Evolutionary conservation across 2,329 filamentous ascomycete species (phyloP).

Genomic region (Sporothrix brasiliensis): DNA sequence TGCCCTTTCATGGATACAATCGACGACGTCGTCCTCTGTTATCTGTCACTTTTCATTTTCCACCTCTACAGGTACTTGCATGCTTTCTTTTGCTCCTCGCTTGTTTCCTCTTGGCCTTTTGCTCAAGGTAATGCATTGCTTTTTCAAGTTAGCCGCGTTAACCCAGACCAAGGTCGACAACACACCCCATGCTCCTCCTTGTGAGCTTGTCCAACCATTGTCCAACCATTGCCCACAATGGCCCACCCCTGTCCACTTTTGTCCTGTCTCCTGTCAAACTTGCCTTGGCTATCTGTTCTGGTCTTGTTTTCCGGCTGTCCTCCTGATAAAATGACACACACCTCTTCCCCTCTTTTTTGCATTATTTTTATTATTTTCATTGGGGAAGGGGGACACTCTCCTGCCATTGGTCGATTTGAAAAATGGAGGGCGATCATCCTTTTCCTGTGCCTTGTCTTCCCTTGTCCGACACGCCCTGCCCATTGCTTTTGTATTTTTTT

Average conservation of each 20-base stretch:
- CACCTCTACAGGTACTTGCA: background rate
- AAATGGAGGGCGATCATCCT: slow-evolving; percentile 13
- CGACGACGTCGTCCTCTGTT: too few relatives aligned
- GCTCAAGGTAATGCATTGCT: slow-evolving; percentile 4
- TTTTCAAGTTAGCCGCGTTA: slow-evolving; percentile 33
- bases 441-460: slow-evolving; percentile 9
- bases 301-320: background rate
- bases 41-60: slow-evolving; percentile 18
- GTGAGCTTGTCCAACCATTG: too few relatives aligned
- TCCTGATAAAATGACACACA: slow-evolving; percentile 10
- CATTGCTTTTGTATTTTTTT: background rate
- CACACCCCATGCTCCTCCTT: too few relatives aligned
- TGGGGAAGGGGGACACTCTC: too few relatives aligned
- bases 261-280: background rate
- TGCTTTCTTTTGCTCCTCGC: background rate
- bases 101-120: background rate
- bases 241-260: background rate
- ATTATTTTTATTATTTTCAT: too few relatives aligned
- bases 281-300: background rate
- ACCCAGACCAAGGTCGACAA: slow-evolving; percentile 4
- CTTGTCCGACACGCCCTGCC: background rate
- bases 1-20: background rate
- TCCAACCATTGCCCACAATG: background rate
- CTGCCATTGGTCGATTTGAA: background rate
- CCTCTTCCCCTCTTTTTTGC: background rate